Conservation (phyloP, 2,329 filamentous ascomycete species). For the Plectosphaerella plurivora region DNA sequence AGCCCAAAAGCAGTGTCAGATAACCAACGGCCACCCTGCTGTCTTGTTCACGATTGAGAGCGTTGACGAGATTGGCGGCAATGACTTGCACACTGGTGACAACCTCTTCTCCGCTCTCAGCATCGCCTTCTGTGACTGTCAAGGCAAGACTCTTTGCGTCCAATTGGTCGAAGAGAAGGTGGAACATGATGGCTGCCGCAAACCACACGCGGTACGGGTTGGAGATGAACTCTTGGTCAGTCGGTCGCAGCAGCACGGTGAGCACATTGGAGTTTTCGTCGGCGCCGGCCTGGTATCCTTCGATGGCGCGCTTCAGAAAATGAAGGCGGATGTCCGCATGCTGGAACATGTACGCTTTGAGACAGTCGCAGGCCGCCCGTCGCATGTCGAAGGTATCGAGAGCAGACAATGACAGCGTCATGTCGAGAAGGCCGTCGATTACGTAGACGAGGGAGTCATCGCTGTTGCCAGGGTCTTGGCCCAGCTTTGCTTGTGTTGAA, state of each 20-base stretch:
- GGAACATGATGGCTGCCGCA: conserved; percentile 79
- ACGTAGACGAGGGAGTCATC: conserved; percentile 62
- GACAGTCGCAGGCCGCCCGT: conserved; percentile 80
- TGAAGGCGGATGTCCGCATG: conserved; percentile 79
- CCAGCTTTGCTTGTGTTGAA: conserved; percentile 31
- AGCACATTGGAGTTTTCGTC: conserved; percentile 87
- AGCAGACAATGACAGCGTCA: conserved; percentile 66
- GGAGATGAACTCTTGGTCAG: conserved; percentile 52
- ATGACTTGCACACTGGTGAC: conserved; percentile 90
- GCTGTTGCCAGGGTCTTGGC: neutral
- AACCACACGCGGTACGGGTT: conserved; percentile 92
- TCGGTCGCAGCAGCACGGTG: conserved; percentile 70
- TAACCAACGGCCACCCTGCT: conserved; percentile 78
- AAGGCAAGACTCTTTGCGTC: conserved; percentile 77
- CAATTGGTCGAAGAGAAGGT: conserved; percentile 75
- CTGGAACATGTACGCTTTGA: conserved; percentile 86
- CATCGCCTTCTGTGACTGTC: conserved; percentile 83
- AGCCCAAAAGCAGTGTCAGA: conserved; percentile 80
- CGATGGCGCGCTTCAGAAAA: conserved; percentile 83
- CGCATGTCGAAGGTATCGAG: conserved; percentile 72
- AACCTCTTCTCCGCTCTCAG: conserved; percentile 85
- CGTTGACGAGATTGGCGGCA: conserved; percentile 77
- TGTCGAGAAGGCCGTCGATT: conserved; percentile 85
- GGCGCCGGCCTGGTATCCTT: conserved; percentile 71
- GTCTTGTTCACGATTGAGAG: conserved; percentile 72